Conservation (phyloP, 768 basidiomycete genomes). For the Mrakia blollopis region DNA sequence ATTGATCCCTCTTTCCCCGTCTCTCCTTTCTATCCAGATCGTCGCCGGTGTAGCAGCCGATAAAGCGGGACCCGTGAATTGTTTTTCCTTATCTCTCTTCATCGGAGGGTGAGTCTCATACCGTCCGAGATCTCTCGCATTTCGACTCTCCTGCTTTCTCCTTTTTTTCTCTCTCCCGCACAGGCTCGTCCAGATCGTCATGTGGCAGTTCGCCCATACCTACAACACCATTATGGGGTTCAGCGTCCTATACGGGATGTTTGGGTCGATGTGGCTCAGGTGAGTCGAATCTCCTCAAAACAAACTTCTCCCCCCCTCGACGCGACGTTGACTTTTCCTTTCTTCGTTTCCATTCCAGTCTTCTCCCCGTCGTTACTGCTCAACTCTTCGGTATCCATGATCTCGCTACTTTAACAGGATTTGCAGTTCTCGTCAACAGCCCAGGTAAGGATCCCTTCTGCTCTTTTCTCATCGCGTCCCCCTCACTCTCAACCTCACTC, state of each 20-base stretch:
- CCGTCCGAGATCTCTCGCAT: not conserved
- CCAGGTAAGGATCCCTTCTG: not conserved
- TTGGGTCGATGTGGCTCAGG: conserved; percentile 14
- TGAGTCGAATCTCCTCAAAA: not conserved
- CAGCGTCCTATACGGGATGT: conserved; percentile 5
- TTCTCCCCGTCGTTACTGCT: conserved; percentile 24
- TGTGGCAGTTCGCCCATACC: conserved; percentile 26
- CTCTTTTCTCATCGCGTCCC: not conserved
- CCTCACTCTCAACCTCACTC: not conserved
- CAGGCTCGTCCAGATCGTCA: conserved; percentile 19
- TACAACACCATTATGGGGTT: conserved; percentile 15
- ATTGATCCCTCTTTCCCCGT: not conserved
- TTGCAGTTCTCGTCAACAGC: conserved; percentile 12
- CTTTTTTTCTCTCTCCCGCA: too few relatives aligned
- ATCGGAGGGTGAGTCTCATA: conserved; percentile 17
- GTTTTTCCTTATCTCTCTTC: conserved; percentile 12
- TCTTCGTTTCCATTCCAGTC: not conserved
- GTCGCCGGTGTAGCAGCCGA: conserved; percentile 10
- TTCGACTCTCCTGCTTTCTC: not conserved
- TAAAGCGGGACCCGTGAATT: conserved; percentile 12
- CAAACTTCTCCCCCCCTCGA: not conserved
- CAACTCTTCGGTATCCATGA: not conserved
- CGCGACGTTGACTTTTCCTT: too few relatives aligned
- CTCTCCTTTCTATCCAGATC: not conserved
- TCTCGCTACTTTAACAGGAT: conserved; percentile 18